Conservation (phyloP, 192 early-diverging fungal genomes). For the Coemansia sp. region DNA sequence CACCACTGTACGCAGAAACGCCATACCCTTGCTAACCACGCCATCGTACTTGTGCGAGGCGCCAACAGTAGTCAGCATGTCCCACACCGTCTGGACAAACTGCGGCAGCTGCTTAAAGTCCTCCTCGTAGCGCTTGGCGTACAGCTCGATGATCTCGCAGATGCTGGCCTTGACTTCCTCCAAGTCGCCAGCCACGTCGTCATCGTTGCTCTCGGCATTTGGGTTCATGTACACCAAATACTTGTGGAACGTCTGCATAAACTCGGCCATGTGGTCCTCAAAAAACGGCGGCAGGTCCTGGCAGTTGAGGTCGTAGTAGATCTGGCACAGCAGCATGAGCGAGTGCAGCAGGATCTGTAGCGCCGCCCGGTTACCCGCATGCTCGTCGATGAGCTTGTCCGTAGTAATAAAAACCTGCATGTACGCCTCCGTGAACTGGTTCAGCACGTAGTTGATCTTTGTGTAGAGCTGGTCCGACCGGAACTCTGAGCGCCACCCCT, state of each 20-base stretch:
- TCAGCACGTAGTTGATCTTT: constrained; percentile 91
- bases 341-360: constrained; percentile 72
- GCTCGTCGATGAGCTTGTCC: constrained; percentile 71
- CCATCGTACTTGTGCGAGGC: constrained; percentile 75
- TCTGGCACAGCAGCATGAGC: constrained; percentile 76
- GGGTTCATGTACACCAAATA: constrained; percentile 84
- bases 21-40: constrained; percentile 86
- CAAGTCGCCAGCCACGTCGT: constrained; percentile 78
- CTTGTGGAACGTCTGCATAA: constrained; percentile 83
- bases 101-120: constrained; percentile 74
- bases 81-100: constrained; percentile 90
- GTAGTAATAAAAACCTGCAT: constrained; percentile 80
- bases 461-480: constrained; percentile 74
- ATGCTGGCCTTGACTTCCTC: constrained; percentile 92
- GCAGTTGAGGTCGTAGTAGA: constrained; percentile 93
- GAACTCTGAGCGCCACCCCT: constrained; percentile 85
- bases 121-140: constrained; percentile 87
- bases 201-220: constrained; percentile 64
- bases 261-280: constrained; percentile 83
- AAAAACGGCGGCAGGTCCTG: constrained; percentile 98
- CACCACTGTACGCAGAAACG: constrained; percentile 85
- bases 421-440: constrained; percentile 80
- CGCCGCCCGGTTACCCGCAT: constrained; percentile 60
- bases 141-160: constrained; percentile 89
- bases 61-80: constrained; percentile 74